Evolutionary conservation across 2,329 filamentous ascomycete genomes (phyloP).

Genomic region (Fusarium oligoseptatum): DNA sequence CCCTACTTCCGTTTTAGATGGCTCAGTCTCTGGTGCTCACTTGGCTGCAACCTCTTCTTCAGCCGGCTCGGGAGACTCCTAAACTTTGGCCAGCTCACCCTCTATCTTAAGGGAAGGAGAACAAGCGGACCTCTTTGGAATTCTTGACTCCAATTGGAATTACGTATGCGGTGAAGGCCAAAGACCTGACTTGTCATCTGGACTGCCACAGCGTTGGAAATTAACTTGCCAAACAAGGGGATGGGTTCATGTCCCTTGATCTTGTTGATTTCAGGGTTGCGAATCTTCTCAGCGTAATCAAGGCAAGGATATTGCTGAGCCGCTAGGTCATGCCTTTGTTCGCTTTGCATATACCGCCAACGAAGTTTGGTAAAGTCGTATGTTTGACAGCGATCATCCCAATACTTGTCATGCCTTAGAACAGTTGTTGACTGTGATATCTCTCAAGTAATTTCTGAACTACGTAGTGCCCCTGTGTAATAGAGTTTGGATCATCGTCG

Average conservation of each 20-base stretch:
- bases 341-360: neutral
- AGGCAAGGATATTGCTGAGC: neutral
- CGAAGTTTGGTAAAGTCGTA: constrained; percentile 1
- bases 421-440: neutral
- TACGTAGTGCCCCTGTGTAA: neutral
- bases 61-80: neutral
- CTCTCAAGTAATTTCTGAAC: constrained; percentile 3
- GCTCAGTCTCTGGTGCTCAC: neutral
- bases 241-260: neutral
- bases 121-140: neutral
- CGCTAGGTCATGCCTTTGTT: neutral
- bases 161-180: neutral
- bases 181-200: neutral
- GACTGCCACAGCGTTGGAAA: neutral
- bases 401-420: neutral
- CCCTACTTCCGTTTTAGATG: neutral
- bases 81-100: neutral
- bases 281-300: neutral
- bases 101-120: neutral
- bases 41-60: neutral
- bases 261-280: neutral
- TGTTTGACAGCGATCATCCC: neutral
- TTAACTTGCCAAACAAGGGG: neutral
- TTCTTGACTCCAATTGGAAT: neutral
- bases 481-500: neutral